Conservation (phyloP, 1,139 yeast species). For the Kluyveromyces sp. region DNA sequence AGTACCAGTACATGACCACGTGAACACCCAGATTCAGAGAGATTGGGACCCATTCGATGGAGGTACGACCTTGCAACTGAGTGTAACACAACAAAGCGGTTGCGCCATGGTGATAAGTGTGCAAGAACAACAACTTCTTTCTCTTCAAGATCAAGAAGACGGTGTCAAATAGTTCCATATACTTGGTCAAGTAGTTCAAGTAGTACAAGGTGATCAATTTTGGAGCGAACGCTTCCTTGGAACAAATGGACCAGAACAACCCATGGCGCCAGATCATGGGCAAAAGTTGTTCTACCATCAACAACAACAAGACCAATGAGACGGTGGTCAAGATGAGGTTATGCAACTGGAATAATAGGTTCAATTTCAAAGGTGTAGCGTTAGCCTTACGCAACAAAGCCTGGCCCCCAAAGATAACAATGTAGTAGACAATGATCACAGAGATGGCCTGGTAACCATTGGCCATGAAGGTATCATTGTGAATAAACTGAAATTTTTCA, state of each 20-base stretch:
- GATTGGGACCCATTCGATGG: conserved; percentile 95
- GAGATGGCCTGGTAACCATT: conserved; percentile 60
- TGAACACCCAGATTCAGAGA: conserved; percentile 84
- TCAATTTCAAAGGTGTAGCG: conserved; percentile 64
- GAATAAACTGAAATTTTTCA: conserved; percentile 57
- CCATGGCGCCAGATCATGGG: conserved; percentile 80
- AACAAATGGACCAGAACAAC: conserved; percentile 77
- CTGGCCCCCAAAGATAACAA: conserved; percentile 80
- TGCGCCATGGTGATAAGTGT: conserved; percentile 97
- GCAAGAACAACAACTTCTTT: conserved; percentile 84
- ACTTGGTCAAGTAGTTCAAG: conserved; percentile 70
- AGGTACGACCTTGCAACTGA: conserved; percentile 82
- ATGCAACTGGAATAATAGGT: conserved; percentile 71
- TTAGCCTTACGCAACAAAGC: conserved; percentile 43
- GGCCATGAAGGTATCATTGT: conserved; percentile 61
- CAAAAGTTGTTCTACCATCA: conserved; percentile 75
- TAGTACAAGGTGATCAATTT: conserved; percentile 78
- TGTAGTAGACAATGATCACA: conserved; percentile 62
- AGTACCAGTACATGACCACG: conserved; percentile 97
- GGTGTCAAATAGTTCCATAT: conserved; percentile 83
- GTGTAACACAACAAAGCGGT: conserved; percentile 94
- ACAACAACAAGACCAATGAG: conserved; percentile 58
- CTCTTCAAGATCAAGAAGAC: conserved; percentile 85
- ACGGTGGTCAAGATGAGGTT: conserved; percentile 67
- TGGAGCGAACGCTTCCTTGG: conserved; percentile 75